These are phyloP conservation scores for Saccharata proteae DNA, from an alignment of 2,329 filamentous ascomycete species.

Conservation along the genomic window DNA sequence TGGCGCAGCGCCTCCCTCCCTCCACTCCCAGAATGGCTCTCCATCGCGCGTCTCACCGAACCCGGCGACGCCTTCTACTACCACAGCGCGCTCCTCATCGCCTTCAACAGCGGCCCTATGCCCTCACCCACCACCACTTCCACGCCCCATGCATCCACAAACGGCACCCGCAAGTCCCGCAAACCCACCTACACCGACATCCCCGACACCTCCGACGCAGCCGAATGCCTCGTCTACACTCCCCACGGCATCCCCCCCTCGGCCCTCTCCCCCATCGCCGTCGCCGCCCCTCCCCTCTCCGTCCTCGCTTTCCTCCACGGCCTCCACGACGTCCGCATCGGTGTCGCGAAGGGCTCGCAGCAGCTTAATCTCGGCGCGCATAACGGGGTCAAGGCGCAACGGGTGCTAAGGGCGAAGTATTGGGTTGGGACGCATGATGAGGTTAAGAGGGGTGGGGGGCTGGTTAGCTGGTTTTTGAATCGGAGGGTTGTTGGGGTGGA, in stretches of 20 bases:
- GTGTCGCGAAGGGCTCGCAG: constrained; percentile 27
- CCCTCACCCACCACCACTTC: constrained; percentile 11
- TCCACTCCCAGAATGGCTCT: constrained; percentile 48
- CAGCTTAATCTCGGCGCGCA: constrained; percentile 53
- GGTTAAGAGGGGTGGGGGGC: constrained; percentile 45
- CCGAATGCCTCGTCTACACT: constrained; percentile 50
- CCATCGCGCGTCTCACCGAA: constrained; percentile 45
- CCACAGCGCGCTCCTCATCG: constrained; percentile 47
- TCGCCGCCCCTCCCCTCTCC: constrained; percentile 34
- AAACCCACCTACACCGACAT: constrained; percentile 18
- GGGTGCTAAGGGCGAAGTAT: constrained; percentile 42
- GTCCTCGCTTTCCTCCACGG: constrained; percentile 52
- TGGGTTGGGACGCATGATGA: constrained; percentile 58
- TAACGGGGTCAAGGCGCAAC: constrained; percentile 47
- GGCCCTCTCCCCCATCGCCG: constrained; percentile 33
- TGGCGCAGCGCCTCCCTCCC: constrained; percentile 34
- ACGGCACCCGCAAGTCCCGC: no score
- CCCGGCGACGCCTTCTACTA: constrained; percentile 45
- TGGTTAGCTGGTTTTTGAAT: constrained; percentile 40
- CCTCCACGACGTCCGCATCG: constrained; percentile 47
- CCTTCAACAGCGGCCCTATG: constrained; percentile 30
- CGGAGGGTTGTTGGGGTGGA: constrained; percentile 30
- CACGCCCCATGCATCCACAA: neutral
- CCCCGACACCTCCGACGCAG: constrained; percentile 16
- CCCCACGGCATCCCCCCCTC: constrained; percentile 46